A percentile compares a stretch with the other conserved stretches of the same genome.
Evolutionary conservation across 306 rosid genomes (phyloP).

Genomic region (Lagenaria siceraria): DNA sequence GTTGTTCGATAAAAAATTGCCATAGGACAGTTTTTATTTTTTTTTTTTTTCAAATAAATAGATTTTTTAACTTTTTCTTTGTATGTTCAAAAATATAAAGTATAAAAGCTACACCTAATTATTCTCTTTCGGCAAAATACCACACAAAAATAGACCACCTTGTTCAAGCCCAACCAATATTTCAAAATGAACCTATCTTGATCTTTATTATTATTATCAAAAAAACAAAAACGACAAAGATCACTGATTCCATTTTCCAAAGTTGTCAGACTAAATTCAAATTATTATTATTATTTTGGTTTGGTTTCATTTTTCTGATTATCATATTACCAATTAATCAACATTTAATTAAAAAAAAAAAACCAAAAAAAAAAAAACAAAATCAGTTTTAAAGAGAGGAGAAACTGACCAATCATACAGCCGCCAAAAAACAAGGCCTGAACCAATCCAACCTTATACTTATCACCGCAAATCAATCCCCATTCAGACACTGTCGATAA

Average conservation of each 20-base stretch:
- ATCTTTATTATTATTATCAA: neutral
- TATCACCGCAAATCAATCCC: slow-evolving; percentile 65
- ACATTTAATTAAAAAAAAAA: neutral
- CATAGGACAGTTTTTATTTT: too few species aligned
- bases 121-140: too few species aligned
- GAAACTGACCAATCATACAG: slow-evolving; percentile 79
- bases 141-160: neutral
- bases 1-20: too few species aligned
- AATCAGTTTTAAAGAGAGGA: neutral
- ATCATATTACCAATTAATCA: neutral
- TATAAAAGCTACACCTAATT: too few species aligned
- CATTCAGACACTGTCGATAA: slow-evolving; percentile 55
- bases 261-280: neutral
- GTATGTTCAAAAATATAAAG: too few species aligned
- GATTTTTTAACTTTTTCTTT: too few species aligned
- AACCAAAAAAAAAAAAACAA: neutral
- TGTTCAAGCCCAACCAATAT: neutral
- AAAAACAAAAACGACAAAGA: neutral
- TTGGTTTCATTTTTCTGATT: neutral
- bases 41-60: too few species aligned
- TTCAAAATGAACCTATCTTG: neutral
- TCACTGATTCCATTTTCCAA: neutral
- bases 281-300: too few species aligned
- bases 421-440: slow-evolving; percentile 89
- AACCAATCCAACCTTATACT: slow-evolving; percentile 67